Base-by-base conservation (phyloP, 1,139 yeast species). In the Insectozyma bohioensis region DNA sequence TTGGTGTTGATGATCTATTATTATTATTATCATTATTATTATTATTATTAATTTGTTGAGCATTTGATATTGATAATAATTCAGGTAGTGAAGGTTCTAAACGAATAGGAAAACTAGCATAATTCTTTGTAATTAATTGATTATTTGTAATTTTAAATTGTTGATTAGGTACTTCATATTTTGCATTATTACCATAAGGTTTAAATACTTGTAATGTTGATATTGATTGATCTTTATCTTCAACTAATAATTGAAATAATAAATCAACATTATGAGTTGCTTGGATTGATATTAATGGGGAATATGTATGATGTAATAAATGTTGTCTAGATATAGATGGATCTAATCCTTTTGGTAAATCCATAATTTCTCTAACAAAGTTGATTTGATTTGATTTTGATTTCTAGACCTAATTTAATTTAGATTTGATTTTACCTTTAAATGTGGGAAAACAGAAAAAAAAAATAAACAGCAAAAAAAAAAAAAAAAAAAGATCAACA, bases 271-370 rank as follows among this genome's bases (percentile, higher is more conserved):
- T 70, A 24, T 52, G 64, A 0, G 85, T 70, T 4, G 80, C 63
- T 16, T 69, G 69, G 6, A 80, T 66, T 1, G 84, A 67, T 12
- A 81, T 63, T 27, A 71, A 59, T 11, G 90, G 90, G 17, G 80
- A 71, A 40, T 72, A 73, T 9, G 80, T 67, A 41, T 70, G 74
- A 41, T 67, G 72, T 35, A 69, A 59, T 24, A 69, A 50, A 41
- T 64, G 64, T 51, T 69, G 75, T 38, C 75, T 57, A 12, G 70
- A 56, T 8, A 53, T 51, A 40, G 62, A 63, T 21, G 74, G 72
- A 45, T 67, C 73, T 32, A 61, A 52, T 26, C 72, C 73, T 33
- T 43, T 40, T n/a, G 69, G 68, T 38, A 55, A 62, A 25, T 56
- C 58, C 58, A 57, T 52, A 26, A n/a, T n/a, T n/a, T n/a, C n/a